Evolutionary conservation across 192 early-diverging fungal genomes (phyloP), one percentile per base, ranked within the genome.

Genomic region (Coemansia sp.): DNA sequence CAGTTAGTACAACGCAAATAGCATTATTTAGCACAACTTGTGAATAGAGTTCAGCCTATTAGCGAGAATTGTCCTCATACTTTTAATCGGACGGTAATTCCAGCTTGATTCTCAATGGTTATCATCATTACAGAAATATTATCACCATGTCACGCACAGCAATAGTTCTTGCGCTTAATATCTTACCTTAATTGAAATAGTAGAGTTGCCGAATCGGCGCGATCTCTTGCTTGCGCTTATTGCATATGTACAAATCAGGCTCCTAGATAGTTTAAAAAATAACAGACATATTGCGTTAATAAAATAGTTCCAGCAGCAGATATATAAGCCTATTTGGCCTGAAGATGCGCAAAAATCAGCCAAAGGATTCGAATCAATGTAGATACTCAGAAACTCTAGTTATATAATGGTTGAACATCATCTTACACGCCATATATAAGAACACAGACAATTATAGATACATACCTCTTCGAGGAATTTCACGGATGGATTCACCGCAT

Each of bases 51-150:
- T 66, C 55, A 69, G 72, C 33, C 55, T 71, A 68, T 84, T 76
- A 87, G 84, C 72, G 73, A 86, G 84, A 87, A 87, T 83, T 80
- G 78, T 84, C 87, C 78, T 87, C 88, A 87, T 84, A 70, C 39
- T 68, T 52, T 68, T 71, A 54, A 64, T 89, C 86, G 84, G 88
- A 82, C 88, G 88, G 88, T 89, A 89, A 89, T 89, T 89, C 88
- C 88, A 89, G 85, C 84, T 84, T 85, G 86, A 74, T 85, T 87
- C 64, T 85, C 78, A 72, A 57, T 75, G 63, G 82, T 70, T 81
- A 61, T 85, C 87, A 88, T 87, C 85, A 69, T 75, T 52, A 65
- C 54, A 51, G 23, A 6, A 14, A 20, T 32, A 7, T 23, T 23
- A 36, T 5, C 9, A 32, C 11, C 33, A 14, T 46, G 39, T 2